Base-by-base conservation (phyloP, 768 basidiomycete genomes). In the Kwoniella bestiolae region DNA sequence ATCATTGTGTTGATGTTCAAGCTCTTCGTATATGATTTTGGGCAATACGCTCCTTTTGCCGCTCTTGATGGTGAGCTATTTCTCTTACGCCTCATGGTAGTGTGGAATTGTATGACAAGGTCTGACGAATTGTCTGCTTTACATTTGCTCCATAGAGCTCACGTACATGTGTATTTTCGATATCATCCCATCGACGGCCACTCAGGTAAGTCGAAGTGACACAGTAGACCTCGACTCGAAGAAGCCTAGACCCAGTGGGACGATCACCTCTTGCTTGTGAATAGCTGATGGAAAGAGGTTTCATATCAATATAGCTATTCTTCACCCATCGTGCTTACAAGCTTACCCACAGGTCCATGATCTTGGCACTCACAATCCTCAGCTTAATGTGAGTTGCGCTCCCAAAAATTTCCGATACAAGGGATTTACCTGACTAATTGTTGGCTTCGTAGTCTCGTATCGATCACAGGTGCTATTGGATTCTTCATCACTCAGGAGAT, bases 11-110 rank as follows among this genome's bases (percentile, higher is more conserved):
- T 51, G 49, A 52, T 62, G 50, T 62, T 62, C 29, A 29, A 46
- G 16, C 16, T 62, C 12, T 62, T 62, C 41, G 60, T 62, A 16
- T 62, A 62, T 47, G 32, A 62, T 34, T 62, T 52, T 32, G 60
- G 60, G 3, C 35, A n/a, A 29, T 62, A 62, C n/a, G 29, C 50
- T 3, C 23, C 23, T 8, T 52, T 62, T 26, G 51, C 25, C 4
- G 44, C 21, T 21, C 41, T 38, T 18, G 5, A 25, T 16, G 32
- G 57, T 59, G 41, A 56, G 32, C n/a, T n/a, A n/a, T n/a, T 56
- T 32, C 14, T 14, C 16, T 5, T 28, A 7, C 23, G 5, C 14
- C 16, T 8, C 6, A 8, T 53, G 28, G 7, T 5, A 53, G 14
- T 56, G 31, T 8, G 6, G 1, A 7, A 23, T n/a, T n/a, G n/a